Base-by-base conservation (phyloP, 805 yeast genomes). In the Clavispora vitiphila region DNA sequence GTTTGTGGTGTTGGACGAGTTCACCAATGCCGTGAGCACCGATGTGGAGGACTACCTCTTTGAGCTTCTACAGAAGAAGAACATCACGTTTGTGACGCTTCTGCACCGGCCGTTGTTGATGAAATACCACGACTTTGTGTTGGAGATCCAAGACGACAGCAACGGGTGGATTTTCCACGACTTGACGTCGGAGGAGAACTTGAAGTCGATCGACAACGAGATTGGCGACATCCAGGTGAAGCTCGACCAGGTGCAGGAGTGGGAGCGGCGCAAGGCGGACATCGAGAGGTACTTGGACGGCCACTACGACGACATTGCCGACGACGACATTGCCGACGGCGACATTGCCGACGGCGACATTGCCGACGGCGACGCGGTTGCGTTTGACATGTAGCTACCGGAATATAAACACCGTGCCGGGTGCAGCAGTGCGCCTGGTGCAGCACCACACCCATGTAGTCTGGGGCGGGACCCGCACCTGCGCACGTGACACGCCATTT, bases 11-110 rank as follows among this genome's bases (percentile, higher is more conserved):
- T 72, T 89, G 47, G 97, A 89, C 63, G 97, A 89, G 64, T 86
- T 95, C n/a, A 89, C 97, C 4, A 86, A 88, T 58, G 96, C 97
- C 1, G 89, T 89, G 10, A 79, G 88, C 39, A 83, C 83, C 35
- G 97, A 89, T 61, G 86, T 85, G 61, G 97, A 89, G 61, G 96
- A 90, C 49, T 78, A 81, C 44, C 69, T 89, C 39, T 89, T 88
- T 63, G 95, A 86, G 56, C 60, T 82, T 48, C 71, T 89, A 62
- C 84, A 80, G 54, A 69, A 66, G 42, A 80, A 81, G 54, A 75
- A 78, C 34, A 83, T 87, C 60, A 84, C 95, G 1, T 78, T 86
- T 49, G 78, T 89, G 42, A 87, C 96, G 1, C 76, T 89, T 44
- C 77, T 87, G 21, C 96, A 89, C 60, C 76, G 96, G 37, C 91